Percentiles rank a stretch among this genome's conserved stretches.
These are phyloP conservation scores for Tillandsia fasciculata DNA, from an alignment of 176 grass and related monocot species.

Conservation along the genomic window DNA sequence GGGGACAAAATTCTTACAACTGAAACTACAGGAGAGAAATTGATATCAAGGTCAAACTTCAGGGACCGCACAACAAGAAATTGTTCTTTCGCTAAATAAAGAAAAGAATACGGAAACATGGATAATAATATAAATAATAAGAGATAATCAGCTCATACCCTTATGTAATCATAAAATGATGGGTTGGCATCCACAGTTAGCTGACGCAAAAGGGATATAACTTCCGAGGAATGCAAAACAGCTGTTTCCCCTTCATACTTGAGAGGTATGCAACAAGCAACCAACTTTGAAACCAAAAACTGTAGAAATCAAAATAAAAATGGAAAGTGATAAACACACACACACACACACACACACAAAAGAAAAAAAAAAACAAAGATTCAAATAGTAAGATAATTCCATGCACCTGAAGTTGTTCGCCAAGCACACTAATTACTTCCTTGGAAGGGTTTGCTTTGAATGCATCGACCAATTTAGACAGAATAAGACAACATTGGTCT, in stretches of 20 bases:
- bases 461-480: constrained; percentile 59
- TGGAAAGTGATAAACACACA: background rate
- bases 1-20: too few relatives aligned
- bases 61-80: background rate
- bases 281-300: constrained; percentile 81
- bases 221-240: constrained; percentile 38
- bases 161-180: constrained; percentile 79
- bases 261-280: constrained; percentile 54
- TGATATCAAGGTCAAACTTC: background rate
- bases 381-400: background rate
- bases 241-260: constrained; percentile 27
- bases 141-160: constrained; percentile 31
- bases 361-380: background rate
- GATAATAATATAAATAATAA: background rate
- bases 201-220: constrained; percentile 72
- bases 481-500: constrained; percentile 67
- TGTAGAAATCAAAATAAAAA: constrained; percentile 16
- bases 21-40: too few relatives aligned
- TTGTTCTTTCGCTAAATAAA: background rate
- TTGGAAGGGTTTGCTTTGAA: constrained; percentile 42
- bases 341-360: background rate
- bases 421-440: constrained; percentile 53
- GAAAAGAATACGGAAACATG: background rate
- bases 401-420: constrained; percentile 84
- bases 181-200: constrained; percentile 67